Percentiles rank a stretch among this genome's conserved stretches.
phyloP scores from a whole-genome alignment of 2,329 filamentous ascomycete genomes.

The Trichoderma brevicompactum region DNA sequence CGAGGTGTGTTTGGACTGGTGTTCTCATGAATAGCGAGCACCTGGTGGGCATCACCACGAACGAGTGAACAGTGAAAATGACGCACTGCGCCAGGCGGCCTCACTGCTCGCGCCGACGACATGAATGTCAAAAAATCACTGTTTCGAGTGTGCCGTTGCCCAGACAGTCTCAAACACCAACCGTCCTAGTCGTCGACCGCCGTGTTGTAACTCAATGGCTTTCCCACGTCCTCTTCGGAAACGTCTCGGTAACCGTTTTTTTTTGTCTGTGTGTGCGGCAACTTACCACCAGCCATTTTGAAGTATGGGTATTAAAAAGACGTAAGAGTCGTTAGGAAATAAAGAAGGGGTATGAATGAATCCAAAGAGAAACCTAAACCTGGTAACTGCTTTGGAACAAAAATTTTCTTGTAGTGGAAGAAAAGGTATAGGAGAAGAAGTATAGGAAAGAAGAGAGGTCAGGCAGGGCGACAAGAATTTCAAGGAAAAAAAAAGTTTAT shows the following conservation, averaged over 20 bases:
- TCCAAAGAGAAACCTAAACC: constrained; percentile 27
- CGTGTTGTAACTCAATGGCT: constrained; percentile 34
- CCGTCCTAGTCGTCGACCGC: constrained; percentile 6
- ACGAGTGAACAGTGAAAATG: constrained; percentile 29
- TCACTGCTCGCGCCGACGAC: background rate
- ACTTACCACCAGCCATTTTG: constrained; percentile 56
- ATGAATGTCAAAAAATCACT: background rate
- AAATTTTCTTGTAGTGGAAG: constrained; percentile 19
- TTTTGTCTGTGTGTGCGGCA: background rate
- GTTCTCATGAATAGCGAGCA: constrained; percentile 8
- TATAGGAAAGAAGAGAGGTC: background rate
- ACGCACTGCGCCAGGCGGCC: constrained; percentile 25
- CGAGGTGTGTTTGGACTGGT: constrained; percentile 37
- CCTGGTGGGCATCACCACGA: background rate
- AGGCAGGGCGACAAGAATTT: constrained; percentile 26
- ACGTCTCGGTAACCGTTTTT: constrained; percentile 8
- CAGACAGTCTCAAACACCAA: constrained; percentile 6
- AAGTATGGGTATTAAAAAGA: constrained; percentile 34
- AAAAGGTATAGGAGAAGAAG: constrained; percentile 30
- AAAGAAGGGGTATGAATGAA: constrained; percentile 27
- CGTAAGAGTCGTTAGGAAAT: constrained; percentile 28
- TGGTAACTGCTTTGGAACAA: constrained; percentile 30
- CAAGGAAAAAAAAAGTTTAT: constrained; percentile 43
- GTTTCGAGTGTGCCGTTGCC: background rate
- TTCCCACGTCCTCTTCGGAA: constrained; percentile 17